Evolutionary conservation across 352 stramenopile genomes (phyloP).

Genomic region (Globisporangium echinulatum): DNA sequence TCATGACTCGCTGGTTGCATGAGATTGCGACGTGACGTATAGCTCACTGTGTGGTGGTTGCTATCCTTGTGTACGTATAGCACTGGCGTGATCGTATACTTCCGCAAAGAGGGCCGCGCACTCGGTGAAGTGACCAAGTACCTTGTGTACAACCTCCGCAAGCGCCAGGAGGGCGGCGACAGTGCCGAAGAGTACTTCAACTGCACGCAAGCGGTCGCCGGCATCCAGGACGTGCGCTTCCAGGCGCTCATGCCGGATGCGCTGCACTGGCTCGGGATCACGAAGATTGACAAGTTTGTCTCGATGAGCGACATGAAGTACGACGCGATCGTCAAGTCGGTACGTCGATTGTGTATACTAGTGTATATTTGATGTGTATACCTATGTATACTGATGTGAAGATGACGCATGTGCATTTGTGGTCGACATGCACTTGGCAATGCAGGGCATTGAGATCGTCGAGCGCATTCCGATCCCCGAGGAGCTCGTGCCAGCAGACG

Average conservation of each 20-base stretch:
- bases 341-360: slow-evolving; percentile 18
- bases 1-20: background rate
- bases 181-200: slow-evolving; percentile 98
- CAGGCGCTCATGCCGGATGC: slow-evolving; percentile 99
- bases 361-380: no score
- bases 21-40: background rate
- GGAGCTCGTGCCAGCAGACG: slow-evolving; percentile 96
- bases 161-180: slow-evolving; percentile 97
- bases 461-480: slow-evolving; percentile 97
- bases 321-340: slow-evolving; percentile 96
- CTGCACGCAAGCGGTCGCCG: slow-evolving; percentile 97
- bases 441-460: slow-evolving; percentile 96
- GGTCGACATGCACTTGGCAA: no score
- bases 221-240: slow-evolving; percentile 97
- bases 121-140: slow-evolving; percentile 99
- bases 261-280: slow-evolving; percentile 98
- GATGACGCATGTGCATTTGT: no score
- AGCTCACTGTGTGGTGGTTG: background rate
- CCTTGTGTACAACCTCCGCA: slow-evolving; percentile 99
- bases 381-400: no score
- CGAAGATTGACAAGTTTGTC: slow-evolving; percentile 92
- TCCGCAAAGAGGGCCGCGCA: slow-evolving; percentile 96
- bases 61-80: slow-evolving; percentile 20
- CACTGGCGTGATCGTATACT: slow-evolving; percentile 97
- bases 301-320: slow-evolving; percentile 99